Percentiles rank a stretch among this genome's conserved stretches.
Conservation (phyloP, 1,284 basidiomycete species). For the Ustilago bromivora region DNA sequence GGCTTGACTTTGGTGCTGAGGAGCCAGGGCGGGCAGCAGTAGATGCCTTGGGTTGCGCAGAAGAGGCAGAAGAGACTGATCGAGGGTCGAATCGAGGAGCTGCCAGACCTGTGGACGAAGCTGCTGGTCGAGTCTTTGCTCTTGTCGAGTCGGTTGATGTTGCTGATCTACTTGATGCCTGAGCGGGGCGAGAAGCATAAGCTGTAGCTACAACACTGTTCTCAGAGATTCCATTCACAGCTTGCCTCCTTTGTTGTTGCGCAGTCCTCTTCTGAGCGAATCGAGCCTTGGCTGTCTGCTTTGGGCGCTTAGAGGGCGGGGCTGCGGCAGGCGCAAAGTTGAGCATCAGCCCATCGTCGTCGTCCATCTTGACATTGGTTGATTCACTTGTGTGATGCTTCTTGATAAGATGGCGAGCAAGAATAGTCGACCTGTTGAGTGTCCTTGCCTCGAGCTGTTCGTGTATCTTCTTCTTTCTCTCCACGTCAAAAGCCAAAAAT, state of each 20-base stretch:
- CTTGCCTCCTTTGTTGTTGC: slow-evolving; percentile 33
- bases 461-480: neutral
- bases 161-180: neutral
- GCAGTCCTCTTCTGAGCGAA: slow-evolving; percentile 37
- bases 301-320: slow-evolving; percentile 30
- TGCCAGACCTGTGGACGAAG: slow-evolving; percentile 14
- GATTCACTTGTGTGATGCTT: neutral
- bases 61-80: slow-evolving; percentile 8
- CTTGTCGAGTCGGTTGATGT: slow-evolving; percentile 27
- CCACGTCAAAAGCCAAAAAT: slow-evolving; percentile 15
- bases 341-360: slow-evolving; percentile 66
- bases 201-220: slow-evolving; percentile 1
- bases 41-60: slow-evolving; percentile 11
- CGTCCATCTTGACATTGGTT: slow-evolving; percentile 51
- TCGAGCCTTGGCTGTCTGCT: slow-evolving; percentile 45
- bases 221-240: neutral
- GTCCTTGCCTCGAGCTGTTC: slow-evolving; percentile 3
- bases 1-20: slow-evolving; percentile 11
- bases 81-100: slow-evolving; percentile 33
- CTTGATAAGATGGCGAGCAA: neutral
- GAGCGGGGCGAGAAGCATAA: neutral
- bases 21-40: slow-evolving; percentile 17
- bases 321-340: slow-evolving; percentile 61
- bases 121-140: slow-evolving; percentile 17
- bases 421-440: neutral